Conservation (phyloP, 2,329 filamentous ascomycete species). For the Calonectria leucothoes region DNA sequence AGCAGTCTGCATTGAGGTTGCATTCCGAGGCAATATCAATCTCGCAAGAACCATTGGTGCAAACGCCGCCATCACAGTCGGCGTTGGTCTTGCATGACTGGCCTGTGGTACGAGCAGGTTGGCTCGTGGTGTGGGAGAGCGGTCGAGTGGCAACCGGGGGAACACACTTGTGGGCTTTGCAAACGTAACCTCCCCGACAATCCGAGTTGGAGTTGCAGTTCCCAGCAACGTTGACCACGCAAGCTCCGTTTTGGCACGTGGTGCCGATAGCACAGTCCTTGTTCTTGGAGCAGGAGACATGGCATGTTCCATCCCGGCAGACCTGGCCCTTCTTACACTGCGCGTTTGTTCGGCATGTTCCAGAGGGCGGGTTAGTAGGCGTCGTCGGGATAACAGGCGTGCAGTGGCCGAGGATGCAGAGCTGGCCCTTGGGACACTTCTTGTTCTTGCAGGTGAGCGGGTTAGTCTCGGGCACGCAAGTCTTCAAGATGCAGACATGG, state of each 20-base stretch:
- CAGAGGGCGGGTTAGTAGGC: neutral
- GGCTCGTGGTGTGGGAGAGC: neutral
- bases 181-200: neutral
- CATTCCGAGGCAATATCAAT: neutral
- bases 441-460: slow-evolving; percentile 12
- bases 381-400: neutral
- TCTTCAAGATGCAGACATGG: slow-evolving; percentile 25
- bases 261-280: neutral
- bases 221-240: neutral
- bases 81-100: neutral
- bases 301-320: neutral
- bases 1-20: neutral
- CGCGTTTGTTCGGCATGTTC: neutral
- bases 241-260: neutral
- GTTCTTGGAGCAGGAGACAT: neutral
- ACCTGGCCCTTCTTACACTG: neutral
- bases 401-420: slow-evolving; percentile 30
- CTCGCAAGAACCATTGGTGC: neutral
- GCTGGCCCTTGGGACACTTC: slow-evolving; percentile 13
- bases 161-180: neutral
- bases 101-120: neutral
- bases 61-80: neutral
- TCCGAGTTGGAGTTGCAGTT: neutral
- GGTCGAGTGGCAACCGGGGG: neutral
- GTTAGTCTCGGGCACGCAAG: slow-evolving; percentile 24